Percentiles rank a stretch among this genome's conserved stretches.
These are phyloP conservation scores for Wickerhamomyces pijperi DNA, from an alignment of 805 yeast genomes.

Conservation along the genomic window DNA sequence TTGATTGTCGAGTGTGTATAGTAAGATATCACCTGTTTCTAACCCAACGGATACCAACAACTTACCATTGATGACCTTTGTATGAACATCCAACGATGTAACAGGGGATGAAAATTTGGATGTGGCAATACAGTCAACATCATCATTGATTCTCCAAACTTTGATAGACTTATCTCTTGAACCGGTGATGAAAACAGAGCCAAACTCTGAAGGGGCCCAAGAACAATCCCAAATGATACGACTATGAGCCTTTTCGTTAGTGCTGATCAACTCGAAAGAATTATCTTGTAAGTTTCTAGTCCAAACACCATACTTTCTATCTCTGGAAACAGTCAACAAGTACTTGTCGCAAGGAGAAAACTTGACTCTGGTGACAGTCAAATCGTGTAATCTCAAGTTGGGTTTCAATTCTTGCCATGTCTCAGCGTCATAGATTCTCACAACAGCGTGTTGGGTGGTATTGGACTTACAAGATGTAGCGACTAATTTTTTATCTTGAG, in stretches of 20 bases:
- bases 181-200: conserved; percentile 58
- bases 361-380: conserved; percentile 75
- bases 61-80: conserved; percentile 18
- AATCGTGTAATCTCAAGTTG: conserved; percentile 53
- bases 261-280: conserved; percentile 25
- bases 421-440: conserved; percentile 57
- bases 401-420: conserved; percentile 52
- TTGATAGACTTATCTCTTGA: conserved; percentile 78
- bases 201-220: conserved; percentile 55
- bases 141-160: conserved; percentile 46
- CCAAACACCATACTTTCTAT: conserved; percentile 79
- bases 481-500: conserved; percentile 48
- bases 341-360: conserved; percentile 61
- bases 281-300: conserved; percentile 27
- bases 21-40: conserved; percentile 50
- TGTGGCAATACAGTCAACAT: conserved; percentile 21
- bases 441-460: conserved; percentile 71
- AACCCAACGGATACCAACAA: conserved; percentile 50
- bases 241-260: conserved; percentile 67
- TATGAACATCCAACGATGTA: conserved; percentile 52
- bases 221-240: conserved; percentile 94
- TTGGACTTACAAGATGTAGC: conserved; percentile 94
- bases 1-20: conserved; percentile 27
- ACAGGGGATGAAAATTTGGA: conserved; percentile 45
- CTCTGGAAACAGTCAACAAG: conserved; percentile 76